Base-by-base conservation (phyloP, 202 grass and related monocot species). In the Brachypodium distachyon region DNA sequence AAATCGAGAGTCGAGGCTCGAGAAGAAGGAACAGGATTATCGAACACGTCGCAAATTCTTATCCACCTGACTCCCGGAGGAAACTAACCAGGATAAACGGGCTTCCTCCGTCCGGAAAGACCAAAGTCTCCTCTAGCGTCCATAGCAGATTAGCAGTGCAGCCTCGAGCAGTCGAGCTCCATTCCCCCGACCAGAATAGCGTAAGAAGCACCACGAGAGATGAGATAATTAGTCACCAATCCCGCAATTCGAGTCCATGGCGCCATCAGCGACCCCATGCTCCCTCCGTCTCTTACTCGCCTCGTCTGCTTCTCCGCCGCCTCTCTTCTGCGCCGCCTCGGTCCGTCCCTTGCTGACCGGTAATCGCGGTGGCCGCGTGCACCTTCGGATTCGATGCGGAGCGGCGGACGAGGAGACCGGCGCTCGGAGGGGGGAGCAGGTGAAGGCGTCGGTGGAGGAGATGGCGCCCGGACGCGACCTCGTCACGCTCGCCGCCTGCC, bases 401-500 rank as follows among this genome's bases (percentile, higher is more conserved):
- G 70, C 70, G 38, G 52, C 18, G 46, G 70, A 67, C 13, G 79
- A 83, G 67, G 80, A 83, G n/a, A 43, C 46, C 54, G 62, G 29
- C 52, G 33, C 19, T 72, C 32, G 19, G 43, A 31, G 61, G 32
- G 19, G 52, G n/a, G 53, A 17, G 53, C 44, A 69, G 81, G 27
- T 31, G 37, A 76, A 80, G 80, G 61, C 62, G 37, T 61, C 34
- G n/a, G 34, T n/a, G 25, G 85, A 83, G 75, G 86, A 84, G 29
- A 49, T 73, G 29, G 76, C 56, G 70, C 70, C 61, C 13, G 76
- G 81, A 22, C 86, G 79, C 21, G 83, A 93, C 87, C 89, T 90
- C 64, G 87, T 97, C 41, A 91, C 85, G 36, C 83, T 97, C 57
- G 76, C 83, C 4, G 93, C 90, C 77, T 97, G 93, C 77, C 83